Evolutionary conservation across 441 rosid species (phyloP).

Genomic region (Populus trichocarpa): DNA sequence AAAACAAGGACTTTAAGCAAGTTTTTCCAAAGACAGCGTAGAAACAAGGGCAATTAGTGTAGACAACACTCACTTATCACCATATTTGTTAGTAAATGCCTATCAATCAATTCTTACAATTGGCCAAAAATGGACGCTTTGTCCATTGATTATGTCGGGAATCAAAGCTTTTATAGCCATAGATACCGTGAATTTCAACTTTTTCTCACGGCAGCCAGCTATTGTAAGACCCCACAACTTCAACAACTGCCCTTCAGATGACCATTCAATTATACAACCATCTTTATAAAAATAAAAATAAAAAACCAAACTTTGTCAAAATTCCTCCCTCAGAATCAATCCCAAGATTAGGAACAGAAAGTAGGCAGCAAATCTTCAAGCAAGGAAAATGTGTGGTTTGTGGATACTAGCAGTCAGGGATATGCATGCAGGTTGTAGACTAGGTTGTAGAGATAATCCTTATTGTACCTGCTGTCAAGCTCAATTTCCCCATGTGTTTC

Average conservation of each 20-base stretch:
- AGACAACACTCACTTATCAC: not conserved
- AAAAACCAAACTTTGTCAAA: not conserved
- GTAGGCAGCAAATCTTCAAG: not conserved
- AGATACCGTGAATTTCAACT: not conserved
- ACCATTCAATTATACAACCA: too few species aligned
- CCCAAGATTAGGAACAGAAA: not conserved
- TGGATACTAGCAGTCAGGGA: not conserved
- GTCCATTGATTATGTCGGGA: conserved; percentile 16
- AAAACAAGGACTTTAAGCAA: not conserved
- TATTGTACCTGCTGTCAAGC: too few species aligned
- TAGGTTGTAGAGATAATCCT: too few species aligned
- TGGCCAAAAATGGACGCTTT: conserved; percentile 3
- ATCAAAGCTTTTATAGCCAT: conserved; percentile 12
- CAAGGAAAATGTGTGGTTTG: not conserved
- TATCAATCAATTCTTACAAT: conserved; percentile 4
- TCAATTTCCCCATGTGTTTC: too few species aligned
- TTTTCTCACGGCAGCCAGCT: conserved; percentile 19
- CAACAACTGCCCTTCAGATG: not conserved
- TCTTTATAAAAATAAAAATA: too few species aligned
- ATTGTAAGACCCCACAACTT: not conserved
- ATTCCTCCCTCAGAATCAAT: not conserved
- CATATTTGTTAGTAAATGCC: not conserved
- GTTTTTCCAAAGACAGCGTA: not conserved
- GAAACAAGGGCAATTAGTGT: not conserved
- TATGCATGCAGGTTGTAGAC: not conserved